Conservation (phyloP, 2,329 filamentous ascomycete species). For the Alternaria burnsii region DNA sequence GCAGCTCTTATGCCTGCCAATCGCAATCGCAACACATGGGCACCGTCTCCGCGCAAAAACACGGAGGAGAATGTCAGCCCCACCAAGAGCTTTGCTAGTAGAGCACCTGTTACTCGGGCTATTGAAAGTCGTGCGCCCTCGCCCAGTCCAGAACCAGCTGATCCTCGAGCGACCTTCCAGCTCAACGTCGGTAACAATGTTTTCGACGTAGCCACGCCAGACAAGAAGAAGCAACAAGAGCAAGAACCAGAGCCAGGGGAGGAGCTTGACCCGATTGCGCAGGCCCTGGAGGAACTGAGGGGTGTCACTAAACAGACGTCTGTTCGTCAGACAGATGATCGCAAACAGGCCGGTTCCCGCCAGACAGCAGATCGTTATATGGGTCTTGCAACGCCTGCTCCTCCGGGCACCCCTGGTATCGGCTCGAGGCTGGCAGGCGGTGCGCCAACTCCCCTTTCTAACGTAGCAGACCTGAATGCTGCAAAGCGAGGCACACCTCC, state of each 20-base stretch:
- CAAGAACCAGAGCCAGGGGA: constrained; percentile 57
- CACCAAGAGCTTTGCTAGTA: constrained; percentile 51
- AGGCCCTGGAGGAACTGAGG: constrained; percentile 91
- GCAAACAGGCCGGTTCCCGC: constrained; percentile 79
- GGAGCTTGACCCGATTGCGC: constrained; percentile 85
- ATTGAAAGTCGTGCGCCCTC: constrained; percentile 46
- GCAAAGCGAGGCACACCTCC: constrained; percentile 79
- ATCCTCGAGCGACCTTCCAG: constrained; percentile 90
- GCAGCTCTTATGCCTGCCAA: constrained; percentile 39
- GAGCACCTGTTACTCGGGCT: constrained; percentile 30
- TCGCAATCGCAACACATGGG: constrained; percentile 63
- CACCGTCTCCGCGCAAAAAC: constrained; percentile 50
- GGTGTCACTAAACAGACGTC: constrained; percentile 83
- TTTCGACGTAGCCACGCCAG: constrained; percentile 86
- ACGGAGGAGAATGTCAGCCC: constrained; percentile 55
- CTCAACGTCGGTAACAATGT: constrained; percentile 96
- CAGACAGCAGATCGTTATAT: constrained; percentile 96
- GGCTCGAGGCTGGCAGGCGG: constrained; percentile 52
- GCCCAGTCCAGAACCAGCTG: constrained; percentile 76
- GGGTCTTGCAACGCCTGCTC: constrained; percentile 84
- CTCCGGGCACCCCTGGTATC: constrained; percentile 51
- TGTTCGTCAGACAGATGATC: constrained; percentile 77
- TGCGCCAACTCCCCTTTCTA: constrained; percentile 56
- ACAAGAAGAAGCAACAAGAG: constrained; percentile 61
- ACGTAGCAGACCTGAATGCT: constrained; percentile 57